Percentiles rank a stretch among this genome's conserved stretches.
phyloP scores from a whole-genome alignment of 83 land plant species.

The Picea engelmannii region DNA sequence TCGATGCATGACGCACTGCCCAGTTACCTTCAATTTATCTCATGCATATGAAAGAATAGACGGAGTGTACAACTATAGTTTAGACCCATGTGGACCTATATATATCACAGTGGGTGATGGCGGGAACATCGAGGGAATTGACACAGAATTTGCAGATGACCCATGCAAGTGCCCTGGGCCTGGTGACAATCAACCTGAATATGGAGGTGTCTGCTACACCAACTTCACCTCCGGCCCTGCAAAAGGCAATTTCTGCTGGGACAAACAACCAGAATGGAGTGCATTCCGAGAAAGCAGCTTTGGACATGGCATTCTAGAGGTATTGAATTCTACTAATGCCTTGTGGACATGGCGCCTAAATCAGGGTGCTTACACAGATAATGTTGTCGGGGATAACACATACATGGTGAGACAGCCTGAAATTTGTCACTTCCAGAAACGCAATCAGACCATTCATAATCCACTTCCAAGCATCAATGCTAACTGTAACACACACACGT shows the following conservation, averaged over 20 bases:
- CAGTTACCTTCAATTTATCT: no score
- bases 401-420: conserved; percentile 68
- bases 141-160: conserved; percentile 82
- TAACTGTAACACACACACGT: no score
- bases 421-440: no score
- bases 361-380: conserved; percentile 53
- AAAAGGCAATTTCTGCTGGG: conserved; percentile 94
- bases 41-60: no score
- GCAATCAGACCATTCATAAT: no score
- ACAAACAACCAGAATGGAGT: conserved; percentile 92
- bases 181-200: conserved; percentile 45
- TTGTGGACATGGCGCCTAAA: conserved; percentile 96
- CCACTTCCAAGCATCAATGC: no score
- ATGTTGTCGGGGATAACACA: conserved; percentile 69
- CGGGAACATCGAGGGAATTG: conserved; percentile 85
- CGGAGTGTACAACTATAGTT: conserved; percentile 77
- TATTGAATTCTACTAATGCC: conserved; percentile 79
- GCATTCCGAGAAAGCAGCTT: conserved; percentile 95
- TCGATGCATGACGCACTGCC: no score
- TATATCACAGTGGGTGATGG: conserved; percentile 94
- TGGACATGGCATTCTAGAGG: conserved; percentile 98
- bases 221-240: conserved; percentile 95
- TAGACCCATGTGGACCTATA: conserved; percentile 90
- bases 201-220: conserved; percentile 75
- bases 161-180: conserved; percentile 78